These are phyloP conservation scores for Guyanaporus albipodus DNA, from an alignment of 768 basidiomycete species.

Conservation along the genomic window DNA sequence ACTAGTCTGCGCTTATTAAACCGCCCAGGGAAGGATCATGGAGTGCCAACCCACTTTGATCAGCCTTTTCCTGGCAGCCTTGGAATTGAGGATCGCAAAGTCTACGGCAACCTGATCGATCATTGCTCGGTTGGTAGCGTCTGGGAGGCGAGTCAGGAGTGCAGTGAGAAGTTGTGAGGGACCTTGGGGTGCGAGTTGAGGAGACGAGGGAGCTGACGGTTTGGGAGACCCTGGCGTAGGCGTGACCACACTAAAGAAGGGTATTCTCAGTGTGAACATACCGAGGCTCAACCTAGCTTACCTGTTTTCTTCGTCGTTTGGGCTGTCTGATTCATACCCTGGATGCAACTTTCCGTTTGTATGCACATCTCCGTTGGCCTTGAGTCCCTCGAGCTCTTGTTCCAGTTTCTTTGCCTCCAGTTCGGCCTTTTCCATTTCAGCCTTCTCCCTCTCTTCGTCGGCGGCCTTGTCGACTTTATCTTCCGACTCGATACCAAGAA, in stretches of 20 bases:
- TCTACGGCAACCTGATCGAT: constrained; percentile 95
- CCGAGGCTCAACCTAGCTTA: constrained; percentile 9
- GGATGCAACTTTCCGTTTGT: constrained; percentile 19
- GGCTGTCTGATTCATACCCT: constrained; percentile 8
- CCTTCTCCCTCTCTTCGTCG: constrained; percentile 44
- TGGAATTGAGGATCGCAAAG: constrained; percentile 95
- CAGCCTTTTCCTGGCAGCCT: constrained; percentile 89
- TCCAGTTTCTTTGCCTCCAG: constrained; percentile 72
- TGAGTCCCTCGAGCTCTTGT: constrained; percentile 68
- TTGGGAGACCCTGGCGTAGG: constrained; percentile 69
- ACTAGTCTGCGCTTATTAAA: constrained; percentile 41
- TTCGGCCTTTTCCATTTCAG: constrained; percentile 53
- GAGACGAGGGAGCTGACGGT: constrained; percentile 56
- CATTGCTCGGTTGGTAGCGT: constrained; percentile 84
- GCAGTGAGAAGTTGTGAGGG: constrained; percentile 92
- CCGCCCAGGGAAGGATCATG: neutral
- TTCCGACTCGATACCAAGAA: constrained; percentile 65
- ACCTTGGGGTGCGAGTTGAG: constrained; percentile 77
- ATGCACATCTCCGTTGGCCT: constrained; percentile 31
- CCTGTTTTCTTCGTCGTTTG: constrained; percentile 31
- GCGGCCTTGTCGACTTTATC: constrained; percentile 38
- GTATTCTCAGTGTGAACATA: constrained; percentile 7
- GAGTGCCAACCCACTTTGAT: constrained; percentile 55
- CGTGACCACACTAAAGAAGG: constrained; percentile 47
- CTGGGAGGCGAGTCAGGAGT: constrained; percentile 84